phyloP scores from a whole-genome alignment of 148 eudicot genomes.

The Oxyria digyna region DNA sequence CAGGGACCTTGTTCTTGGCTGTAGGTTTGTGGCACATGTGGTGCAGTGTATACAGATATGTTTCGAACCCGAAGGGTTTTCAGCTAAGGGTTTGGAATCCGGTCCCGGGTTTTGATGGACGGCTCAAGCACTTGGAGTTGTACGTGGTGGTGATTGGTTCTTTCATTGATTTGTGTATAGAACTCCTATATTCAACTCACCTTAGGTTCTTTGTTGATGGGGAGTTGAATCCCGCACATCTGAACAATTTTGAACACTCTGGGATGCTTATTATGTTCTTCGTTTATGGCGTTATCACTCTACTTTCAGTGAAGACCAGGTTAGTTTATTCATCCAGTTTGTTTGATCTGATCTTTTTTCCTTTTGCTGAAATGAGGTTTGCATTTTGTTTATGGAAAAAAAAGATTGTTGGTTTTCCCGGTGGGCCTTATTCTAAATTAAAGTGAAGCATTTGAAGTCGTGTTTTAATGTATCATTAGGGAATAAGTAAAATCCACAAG shows the following conservation, averaged over 20 bases:
- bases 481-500: neutral
- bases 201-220: conserved; percentile 72
- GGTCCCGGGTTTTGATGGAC: conserved; percentile 69
- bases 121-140: conserved; percentile 77
- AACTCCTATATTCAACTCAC: conserved; percentile 77
- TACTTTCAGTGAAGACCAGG: conserved; percentile 76
- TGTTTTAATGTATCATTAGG: neutral
- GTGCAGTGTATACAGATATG: conserved; percentile 56
- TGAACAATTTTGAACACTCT: conserved; percentile 89
- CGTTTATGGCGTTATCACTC: conserved; percentile 52
- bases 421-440: neutral
- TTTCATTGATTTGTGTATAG: conserved; percentile 85
- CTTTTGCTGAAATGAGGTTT: neutral
- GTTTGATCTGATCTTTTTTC: neutral
- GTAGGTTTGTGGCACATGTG: conserved; percentile 87
- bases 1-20: conserved; percentile 74
- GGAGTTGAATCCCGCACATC: conserved; percentile 53
- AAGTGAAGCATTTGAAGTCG: neutral
- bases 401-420: too few relatives aligned
- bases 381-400: too few relatives aligned
- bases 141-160: conserved; percentile 62
- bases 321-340: conserved; percentile 17
- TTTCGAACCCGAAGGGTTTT: conserved; percentile 41
- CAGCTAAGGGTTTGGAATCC: conserved; percentile 77
- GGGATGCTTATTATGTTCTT: conserved; percentile 99